Conservation (phyloP, 106 monocot genomes). For the Apostasia shenzhenica region DNA sequence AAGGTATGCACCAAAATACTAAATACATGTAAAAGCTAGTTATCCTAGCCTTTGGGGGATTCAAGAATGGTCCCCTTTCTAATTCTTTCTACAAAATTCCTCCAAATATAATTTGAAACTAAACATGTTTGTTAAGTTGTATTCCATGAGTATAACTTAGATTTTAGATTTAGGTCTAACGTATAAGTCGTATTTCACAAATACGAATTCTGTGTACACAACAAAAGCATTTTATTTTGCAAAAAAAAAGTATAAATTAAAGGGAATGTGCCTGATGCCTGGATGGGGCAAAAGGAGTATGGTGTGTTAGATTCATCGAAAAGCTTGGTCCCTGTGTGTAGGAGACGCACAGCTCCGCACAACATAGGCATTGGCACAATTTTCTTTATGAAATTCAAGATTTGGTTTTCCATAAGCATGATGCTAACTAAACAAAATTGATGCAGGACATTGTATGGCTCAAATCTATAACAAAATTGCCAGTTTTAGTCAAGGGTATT, state of each 20-base stretch:
- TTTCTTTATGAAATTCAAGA: background rate
- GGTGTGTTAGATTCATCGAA: too few relatives aligned
- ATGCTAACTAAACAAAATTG: background rate
- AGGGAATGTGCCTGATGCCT: too few relatives aligned
- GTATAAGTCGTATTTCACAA: too few relatives aligned
- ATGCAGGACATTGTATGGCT: conserved; percentile 72
- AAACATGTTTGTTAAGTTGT: too few relatives aligned
- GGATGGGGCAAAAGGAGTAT: too few relatives aligned
- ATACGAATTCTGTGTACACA: too few relatives aligned
- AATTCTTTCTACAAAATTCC: background rate
- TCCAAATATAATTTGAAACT: too few relatives aligned
- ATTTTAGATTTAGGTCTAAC: too few relatives aligned
- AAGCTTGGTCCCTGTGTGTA: background rate
- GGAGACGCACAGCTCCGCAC: background rate
- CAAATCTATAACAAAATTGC: conserved; percentile 60
- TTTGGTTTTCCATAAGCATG: background rate
- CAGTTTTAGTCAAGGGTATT: conserved; percentile 68
- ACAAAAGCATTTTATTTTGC: too few relatives aligned
- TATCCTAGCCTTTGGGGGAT: background rate
- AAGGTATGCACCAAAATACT: conserved; percentile 25
- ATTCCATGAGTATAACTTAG: too few relatives aligned
- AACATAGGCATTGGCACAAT: too few relatives aligned
- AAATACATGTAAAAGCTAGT: background rate
- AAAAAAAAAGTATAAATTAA: too few relatives aligned
- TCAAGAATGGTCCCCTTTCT: background rate